phyloP scores from a whole-genome alignment of 2,329 filamentous ascomycete genomes.

The Chaetothyriales sp. region DNA sequence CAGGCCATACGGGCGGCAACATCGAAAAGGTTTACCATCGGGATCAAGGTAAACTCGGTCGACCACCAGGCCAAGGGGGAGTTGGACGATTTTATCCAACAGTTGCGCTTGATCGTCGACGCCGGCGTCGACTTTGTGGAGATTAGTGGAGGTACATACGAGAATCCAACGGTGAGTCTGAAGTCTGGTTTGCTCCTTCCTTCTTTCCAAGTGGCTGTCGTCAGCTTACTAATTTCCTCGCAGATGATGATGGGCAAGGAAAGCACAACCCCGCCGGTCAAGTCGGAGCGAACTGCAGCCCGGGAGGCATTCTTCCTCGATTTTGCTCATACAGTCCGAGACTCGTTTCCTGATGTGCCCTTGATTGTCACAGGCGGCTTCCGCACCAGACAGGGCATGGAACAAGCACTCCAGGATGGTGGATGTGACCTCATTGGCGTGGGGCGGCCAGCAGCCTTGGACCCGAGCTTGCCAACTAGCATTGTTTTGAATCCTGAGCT shows the following conservation, averaged over 20 bases:
- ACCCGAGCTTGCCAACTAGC: constrained; percentile 27
- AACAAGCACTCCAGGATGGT: constrained; percentile 31
- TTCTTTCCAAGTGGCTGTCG: neutral
- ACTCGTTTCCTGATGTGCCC: neutral
- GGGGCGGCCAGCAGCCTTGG: constrained; percentile 31
- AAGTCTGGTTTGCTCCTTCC: neutral
- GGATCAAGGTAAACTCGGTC: constrained; percentile 14
- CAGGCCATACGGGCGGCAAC: constrained; percentile 10
- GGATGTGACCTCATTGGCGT: constrained; percentile 38
- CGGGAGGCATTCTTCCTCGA: constrained; percentile 1
- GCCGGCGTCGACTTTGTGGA: constrained; percentile 13
- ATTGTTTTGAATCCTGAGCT: constrained; percentile 10
- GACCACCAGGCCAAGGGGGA: constrained; percentile 15
- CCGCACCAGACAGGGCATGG: constrained; percentile 37
- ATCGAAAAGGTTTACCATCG: constrained; percentile 15
- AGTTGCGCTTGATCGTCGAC: constrained; percentile 1
- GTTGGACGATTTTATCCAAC: constrained; percentile 11
- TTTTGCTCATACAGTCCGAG: constrained; percentile 3
- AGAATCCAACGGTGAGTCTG: constrained; percentile 1
- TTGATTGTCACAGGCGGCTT: constrained; percentile 47
- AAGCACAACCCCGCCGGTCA: neutral
- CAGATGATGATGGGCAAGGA: neutral
- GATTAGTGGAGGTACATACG: constrained; percentile 14
- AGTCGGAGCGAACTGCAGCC: neutral
- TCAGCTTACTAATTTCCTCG: neutral